Evolutionary conservation across 139 green algal genomes (phyloP).

Genomic region (Mesotaenium endlicherianum): DNA sequence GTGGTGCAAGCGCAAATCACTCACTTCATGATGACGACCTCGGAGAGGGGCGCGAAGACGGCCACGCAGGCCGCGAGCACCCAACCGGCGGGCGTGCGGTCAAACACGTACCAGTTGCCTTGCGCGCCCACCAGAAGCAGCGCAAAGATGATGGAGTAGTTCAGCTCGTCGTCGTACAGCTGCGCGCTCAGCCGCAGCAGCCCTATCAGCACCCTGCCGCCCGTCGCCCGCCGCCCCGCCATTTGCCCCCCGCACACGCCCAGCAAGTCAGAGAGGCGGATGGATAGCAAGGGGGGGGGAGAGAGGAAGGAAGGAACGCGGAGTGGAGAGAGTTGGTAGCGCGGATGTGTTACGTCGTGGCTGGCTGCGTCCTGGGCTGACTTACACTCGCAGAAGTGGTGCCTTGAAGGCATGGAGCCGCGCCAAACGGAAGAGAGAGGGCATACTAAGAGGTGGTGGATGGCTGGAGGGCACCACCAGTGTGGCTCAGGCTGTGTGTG

Average conservation of each 20-base stretch:
- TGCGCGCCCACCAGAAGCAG: background rate
- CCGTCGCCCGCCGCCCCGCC: background rate
- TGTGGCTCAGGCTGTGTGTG: too few species aligned
- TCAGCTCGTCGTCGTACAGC: conserved; percentile 1
- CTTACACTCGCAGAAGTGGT: background rate
- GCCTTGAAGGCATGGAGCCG: background rate
- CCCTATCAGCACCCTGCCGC: conserved; percentile 5
- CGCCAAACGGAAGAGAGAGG: background rate
- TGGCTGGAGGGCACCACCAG: too few species aligned
- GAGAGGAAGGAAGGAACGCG: background rate
- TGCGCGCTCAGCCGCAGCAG: conserved; percentile 18
- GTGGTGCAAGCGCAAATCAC: too few species aligned
- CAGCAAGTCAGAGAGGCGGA: background rate
- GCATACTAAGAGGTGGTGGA: too few species aligned
- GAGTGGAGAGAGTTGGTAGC: background rate
- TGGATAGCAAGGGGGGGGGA: background rate
- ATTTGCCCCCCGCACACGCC: background rate
- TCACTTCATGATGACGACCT: conserved; percentile 36
- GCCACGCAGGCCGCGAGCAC: conserved; percentile 21
- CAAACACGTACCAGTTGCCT: conserved; percentile 38
- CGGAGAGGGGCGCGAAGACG: background rate
- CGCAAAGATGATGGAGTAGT: conserved; percentile 1
- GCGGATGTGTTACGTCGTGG: background rate
- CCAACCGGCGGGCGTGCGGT: conserved; percentile 8
- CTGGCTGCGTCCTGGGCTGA: background rate